A percentile compares a stretch with the other conserved stretches of the same genome.
phyloP scores from a whole-genome alignment of 1,139 yeast species.

The Debaryomycetaceae sp. region DNA sequence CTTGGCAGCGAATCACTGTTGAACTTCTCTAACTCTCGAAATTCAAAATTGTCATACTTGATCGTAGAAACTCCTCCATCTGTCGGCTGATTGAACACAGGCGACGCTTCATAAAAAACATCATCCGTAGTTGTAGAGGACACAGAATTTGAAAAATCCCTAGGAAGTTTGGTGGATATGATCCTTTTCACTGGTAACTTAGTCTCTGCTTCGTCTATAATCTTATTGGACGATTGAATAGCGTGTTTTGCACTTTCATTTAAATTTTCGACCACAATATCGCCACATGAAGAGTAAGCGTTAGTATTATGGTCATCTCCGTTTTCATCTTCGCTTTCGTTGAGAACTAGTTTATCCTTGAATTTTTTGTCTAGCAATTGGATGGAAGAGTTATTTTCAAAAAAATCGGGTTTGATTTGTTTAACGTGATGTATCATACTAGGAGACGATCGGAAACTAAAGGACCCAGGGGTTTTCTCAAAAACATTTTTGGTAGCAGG shows the following conservation, averaged over 20 bases:
- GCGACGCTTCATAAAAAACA: conserved; percentile 22
- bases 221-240: background rate
- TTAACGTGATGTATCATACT: background rate
- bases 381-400: background rate
- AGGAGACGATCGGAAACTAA: background rate
- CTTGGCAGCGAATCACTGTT: background rate
- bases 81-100: conserved; percentile 7
- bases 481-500: background rate
- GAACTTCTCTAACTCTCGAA: conserved; percentile 1
- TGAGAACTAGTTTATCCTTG: background rate
- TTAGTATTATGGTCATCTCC: background rate
- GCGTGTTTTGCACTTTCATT: background rate
- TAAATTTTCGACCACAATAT: background rate
- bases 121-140: conserved; percentile 9
- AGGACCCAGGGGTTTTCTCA: conserved; percentile 1
- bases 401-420: conserved; percentile 1
- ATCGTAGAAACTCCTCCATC: conserved; percentile 3
- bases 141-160: background rate
- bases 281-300: background rate
- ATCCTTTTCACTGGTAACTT: background rate
- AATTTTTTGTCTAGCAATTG: background rate
- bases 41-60: conserved; percentile 1
- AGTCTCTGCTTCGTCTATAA: background rate
- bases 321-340: background rate
- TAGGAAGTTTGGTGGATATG: background rate